Evolutionary conservation across 441 rosid genomes (phyloP).

Genomic region (Populus hybrid): DNA sequence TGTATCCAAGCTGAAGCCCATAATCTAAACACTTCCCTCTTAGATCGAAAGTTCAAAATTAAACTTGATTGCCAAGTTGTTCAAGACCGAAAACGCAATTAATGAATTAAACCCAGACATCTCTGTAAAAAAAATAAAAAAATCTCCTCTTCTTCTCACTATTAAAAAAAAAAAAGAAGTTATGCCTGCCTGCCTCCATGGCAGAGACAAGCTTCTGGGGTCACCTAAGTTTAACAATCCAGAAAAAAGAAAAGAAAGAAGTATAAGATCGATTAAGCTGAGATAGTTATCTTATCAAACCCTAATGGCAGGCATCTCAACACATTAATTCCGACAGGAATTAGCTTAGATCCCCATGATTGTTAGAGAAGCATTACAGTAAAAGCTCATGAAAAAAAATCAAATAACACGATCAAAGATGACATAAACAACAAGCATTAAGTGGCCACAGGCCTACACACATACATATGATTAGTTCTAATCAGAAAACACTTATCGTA

Average conservation of each 20-base stretch:
- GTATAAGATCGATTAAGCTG: neutral
- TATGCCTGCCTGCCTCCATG: neutral
- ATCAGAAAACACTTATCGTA: neutral
- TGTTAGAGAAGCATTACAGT: neutral
- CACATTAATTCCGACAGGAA: neutral
- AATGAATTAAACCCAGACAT: neutral
- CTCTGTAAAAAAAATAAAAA: no score
- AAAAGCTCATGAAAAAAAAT: neutral
- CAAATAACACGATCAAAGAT: neutral
- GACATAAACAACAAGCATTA: neutral
- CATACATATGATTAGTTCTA: neutral
- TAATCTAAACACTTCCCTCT: neutral
- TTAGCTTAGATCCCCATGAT: neutral
- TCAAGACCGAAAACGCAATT: neutral
- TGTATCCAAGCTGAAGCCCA: neutral
- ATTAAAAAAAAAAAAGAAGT: no score
- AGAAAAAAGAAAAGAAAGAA: neutral
- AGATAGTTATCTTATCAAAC: neutral
- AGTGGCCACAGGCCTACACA: slow-evolving; percentile 11
- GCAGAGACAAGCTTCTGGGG: neutral
- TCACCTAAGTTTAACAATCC: neutral
- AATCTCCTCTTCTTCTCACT: neutral
- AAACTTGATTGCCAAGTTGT: neutral
- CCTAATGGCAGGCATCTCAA: neutral
- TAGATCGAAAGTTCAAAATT: neutral